Evolutionary conservation across 2,329 filamentous ascomycete genomes (phyloP), one percentile per base, ranked within the genome.

Genomic region (Hymenoscyphus fructigenus): DNA sequence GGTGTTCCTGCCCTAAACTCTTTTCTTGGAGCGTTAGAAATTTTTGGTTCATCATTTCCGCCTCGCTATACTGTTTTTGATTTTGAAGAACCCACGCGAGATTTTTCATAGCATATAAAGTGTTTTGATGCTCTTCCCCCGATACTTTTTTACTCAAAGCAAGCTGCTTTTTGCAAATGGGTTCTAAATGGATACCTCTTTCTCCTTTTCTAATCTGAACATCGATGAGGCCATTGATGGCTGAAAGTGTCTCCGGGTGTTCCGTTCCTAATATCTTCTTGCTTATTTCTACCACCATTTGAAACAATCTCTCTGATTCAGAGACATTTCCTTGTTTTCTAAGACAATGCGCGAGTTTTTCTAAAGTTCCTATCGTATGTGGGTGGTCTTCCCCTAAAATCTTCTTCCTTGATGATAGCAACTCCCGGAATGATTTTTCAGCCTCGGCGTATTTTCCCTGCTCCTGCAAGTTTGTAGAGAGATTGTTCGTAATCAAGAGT

Each of bases 271-370:
- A 59, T 26, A 1, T 20, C 20, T 28, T 59, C 20, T 41, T 3
- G 6, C 17, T 0, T 14, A 59, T 0, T 14, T 23, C 23, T 41
- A 59, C 9, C 29, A 44, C 57, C 15, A 12, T 20, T 65, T 66
- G 65, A 68, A 66, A 53, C 15, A 76, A 62, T 50, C 68, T 59
- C 61, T 75, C 73, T 2, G 75, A 74, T 61, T 75, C 69, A n/a
- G 69, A 61, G 26, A 69, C 69, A 34, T 69, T 72, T 17, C 70
- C 71, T 57, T 72, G 72, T 14, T 57, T 55, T 15, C 38, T 9
- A 12, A 72, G 62, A 34, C 64, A 60, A 10, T 5, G 12, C 23
- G 69, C 74, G 10, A 76, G 67, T 20, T 66, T 68, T 20, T 62
- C 65, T 59, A 72, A 68, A 61, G 65, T 71, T 5, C 1, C 26